These are phyloP conservation scores for Cyclotella kingstonii DNA, from an alignment of 108 stramenopile genomes.

Conservation along the genomic window DNA sequence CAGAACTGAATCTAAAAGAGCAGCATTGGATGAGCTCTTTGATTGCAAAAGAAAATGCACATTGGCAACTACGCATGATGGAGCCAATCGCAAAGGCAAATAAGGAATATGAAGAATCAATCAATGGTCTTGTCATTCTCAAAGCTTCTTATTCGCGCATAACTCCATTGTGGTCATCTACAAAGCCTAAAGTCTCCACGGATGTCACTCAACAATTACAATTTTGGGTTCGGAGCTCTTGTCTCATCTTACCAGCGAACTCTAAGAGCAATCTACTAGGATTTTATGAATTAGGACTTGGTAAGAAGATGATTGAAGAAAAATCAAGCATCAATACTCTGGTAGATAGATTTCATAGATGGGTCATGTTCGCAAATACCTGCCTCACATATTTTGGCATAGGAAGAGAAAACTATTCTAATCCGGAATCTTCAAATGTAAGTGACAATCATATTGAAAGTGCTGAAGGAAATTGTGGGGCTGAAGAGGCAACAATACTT, in stretches of 20 bases:
- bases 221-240: conserved; percentile 64
- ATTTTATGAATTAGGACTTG: conserved; percentile 55
- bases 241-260: conserved; percentile 46
- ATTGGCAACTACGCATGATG: conserved; percentile 58
- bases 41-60: conserved; percentile 48
- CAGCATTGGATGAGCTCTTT: conserved; percentile 10
- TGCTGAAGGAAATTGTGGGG: background rate
- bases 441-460: background rate
- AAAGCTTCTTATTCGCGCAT: conserved; percentile 36
- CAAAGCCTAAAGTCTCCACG: conserved; percentile 23
- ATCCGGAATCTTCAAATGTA: background rate
- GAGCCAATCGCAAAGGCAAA: conserved; percentile 48
- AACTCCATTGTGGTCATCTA: background rate
- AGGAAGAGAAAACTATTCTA: background rate
- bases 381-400: background rate
- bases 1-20: conserved; percentile 1
- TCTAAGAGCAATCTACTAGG: conserved; percentile 70
- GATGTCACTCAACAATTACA: conserved; percentile 71
- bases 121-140: conserved; percentile 66
- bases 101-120: conserved; percentile 43
- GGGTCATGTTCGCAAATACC: background rate
- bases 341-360: background rate
- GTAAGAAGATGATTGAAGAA: background rate
- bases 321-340: background rate
- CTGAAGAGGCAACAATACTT: background rate